Evolutionary conservation across 495 filamentous ascomycete species (phyloP).

Genomic region (Hypoxylon trugodes): DNA sequence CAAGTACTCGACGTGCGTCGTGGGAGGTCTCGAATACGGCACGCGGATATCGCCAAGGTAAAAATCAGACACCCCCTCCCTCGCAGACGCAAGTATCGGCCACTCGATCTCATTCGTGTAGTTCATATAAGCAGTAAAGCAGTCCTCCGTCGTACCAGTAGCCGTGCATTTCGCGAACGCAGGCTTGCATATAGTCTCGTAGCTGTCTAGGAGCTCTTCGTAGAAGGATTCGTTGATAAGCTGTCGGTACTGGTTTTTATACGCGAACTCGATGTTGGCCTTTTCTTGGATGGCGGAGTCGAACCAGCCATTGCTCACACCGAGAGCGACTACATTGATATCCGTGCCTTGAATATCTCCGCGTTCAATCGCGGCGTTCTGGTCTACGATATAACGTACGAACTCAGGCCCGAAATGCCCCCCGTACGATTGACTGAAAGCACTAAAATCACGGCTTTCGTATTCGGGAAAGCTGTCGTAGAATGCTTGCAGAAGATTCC

Average conservation of each 20-base stretch:
- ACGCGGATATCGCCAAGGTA: constrained; percentile 63
- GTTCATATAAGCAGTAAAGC: constrained; percentile 51
- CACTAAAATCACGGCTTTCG: constrained; percentile 61
- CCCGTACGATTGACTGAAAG: constrained; percentile 66
- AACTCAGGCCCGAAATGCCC: constrained; percentile 65
- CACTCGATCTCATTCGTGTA: constrained; percentile 58
- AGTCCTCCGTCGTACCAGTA: constrained; percentile 50
- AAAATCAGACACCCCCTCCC: constrained; percentile 42
- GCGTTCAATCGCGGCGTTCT: constrained; percentile 56
- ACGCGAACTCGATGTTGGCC: constrained; percentile 60
- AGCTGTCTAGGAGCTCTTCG: constrained; percentile 48
- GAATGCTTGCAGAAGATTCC: constrained; percentile 65
- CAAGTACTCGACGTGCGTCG: constrained; percentile 58
- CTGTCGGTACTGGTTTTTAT: constrained; percentile 61
- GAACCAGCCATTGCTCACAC: constrained; percentile 67
- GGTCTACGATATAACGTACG: constrained; percentile 58
- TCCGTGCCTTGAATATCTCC: constrained; percentile 54
- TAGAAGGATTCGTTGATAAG: constrained; percentile 57
- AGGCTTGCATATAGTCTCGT: constrained; percentile 53
- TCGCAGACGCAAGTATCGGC: constrained; percentile 39
- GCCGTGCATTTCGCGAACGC: constrained; percentile 48
- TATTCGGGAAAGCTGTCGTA: constrained; percentile 62
- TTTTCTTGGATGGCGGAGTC: constrained; percentile 60
- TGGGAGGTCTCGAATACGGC: constrained; percentile 55
- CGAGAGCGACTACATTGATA: constrained; percentile 62